These are phyloP conservation scores for Ophiosphaerella narmari DNA, from an alignment of 2,329 filamentous ascomycete species.

Conservation along the genomic window DNA sequence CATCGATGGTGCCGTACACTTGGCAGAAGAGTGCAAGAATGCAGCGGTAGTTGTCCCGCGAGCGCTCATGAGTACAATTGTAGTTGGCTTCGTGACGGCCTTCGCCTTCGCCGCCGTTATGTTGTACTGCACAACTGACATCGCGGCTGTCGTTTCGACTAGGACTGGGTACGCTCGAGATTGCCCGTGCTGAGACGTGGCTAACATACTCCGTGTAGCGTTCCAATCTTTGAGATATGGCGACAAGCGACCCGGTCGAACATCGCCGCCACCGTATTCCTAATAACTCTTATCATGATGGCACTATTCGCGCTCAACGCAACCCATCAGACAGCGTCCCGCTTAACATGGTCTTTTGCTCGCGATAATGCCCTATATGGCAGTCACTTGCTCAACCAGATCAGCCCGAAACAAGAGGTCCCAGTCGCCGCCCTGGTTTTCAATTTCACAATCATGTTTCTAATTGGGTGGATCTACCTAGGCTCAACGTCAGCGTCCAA, in stretches of 20 bases:
- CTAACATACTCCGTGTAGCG: slow-evolving; percentile 7
- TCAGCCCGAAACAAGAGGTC: slow-evolving; percentile 12
- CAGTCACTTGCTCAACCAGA: slow-evolving; percentile 15
- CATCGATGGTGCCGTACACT: slow-evolving; percentile 37
- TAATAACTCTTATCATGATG: slow-evolving; percentile 10
- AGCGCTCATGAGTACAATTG: slow-evolving; percentile 41
- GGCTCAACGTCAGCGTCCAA: slow-evolving; percentile 23
- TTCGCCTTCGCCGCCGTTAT: slow-evolving; percentile 17
- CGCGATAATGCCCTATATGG: slow-evolving; percentile 19
- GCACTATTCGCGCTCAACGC: slow-evolving; percentile 16
- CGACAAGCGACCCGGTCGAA: slow-evolving; percentile 20
- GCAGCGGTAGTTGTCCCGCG: slow-evolving; percentile 32
- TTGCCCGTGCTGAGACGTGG: neutral
- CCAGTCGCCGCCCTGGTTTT: slow-evolving; percentile 17
- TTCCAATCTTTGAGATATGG: slow-evolving; percentile 23
- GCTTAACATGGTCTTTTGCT: slow-evolving; percentile 22
- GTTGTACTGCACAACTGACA: slow-evolving; percentile 19
- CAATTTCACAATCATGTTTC: slow-evolving; percentile 20
- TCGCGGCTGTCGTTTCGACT: slow-evolving; percentile 15
- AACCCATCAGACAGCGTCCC: slow-evolving; percentile 21
- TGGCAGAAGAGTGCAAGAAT: slow-evolving; percentile 34
- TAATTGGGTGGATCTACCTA: slow-evolving; percentile 24
- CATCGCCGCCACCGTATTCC: slow-evolving; percentile 14
- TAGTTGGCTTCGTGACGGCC: slow-evolving; percentile 36
- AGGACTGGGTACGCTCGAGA: slow-evolving; percentile 11